Evolutionary conservation across 352 stramenopile species (phyloP), one percentile per base, ranked within the genome.

Genomic region (Globisporangium alternatum): DNA sequence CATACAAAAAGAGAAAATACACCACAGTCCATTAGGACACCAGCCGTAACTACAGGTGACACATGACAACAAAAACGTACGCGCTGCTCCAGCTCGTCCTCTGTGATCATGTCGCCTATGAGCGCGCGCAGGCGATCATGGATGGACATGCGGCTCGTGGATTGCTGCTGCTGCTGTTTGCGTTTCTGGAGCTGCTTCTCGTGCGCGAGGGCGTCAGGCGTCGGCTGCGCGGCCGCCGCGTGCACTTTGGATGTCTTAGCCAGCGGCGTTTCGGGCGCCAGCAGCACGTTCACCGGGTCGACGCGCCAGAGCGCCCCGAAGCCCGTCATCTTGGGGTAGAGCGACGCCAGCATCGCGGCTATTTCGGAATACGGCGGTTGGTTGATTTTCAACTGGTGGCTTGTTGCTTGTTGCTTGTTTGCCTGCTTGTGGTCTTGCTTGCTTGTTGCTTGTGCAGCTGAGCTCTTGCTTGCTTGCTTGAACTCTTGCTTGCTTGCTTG

Each of bases 31-130:
- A 56, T 56, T 15, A 56, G 25, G n/a, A 56, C 3, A 28, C 17
- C 19, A 15, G n/a, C 51, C 48, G 48, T 37, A 21, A 8, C 49
- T 15, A 56, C n/a, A 56, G 1, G 15, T 10, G 25, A 30, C 19
- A 56, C 15, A 28, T 19, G 39, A 17, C 0, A 2, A 37, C 19
- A 35, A 21, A 17, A 49, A 74, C 75, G 60, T 74, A 86, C 76
- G 30, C 68, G 67, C 48, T 78, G 54, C 56, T 79, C 64, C 28
- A 93, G 80, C 45, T 89, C 60, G 45, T 80, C 69, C 59, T 91
- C 82, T 9, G 77, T 77, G 67, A 91, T 75, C 54, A 89, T 71
- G 49, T 78, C 71, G 53, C 82, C 82, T 22, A 93, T 88, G 49
- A 90, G 56, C 28, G 58, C 66, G 31, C 84, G 84, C 52, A 93